phyloP scores from a whole-genome alignment of 352 stramenopile species.

The Thraustochytrium sp. region DNA sequence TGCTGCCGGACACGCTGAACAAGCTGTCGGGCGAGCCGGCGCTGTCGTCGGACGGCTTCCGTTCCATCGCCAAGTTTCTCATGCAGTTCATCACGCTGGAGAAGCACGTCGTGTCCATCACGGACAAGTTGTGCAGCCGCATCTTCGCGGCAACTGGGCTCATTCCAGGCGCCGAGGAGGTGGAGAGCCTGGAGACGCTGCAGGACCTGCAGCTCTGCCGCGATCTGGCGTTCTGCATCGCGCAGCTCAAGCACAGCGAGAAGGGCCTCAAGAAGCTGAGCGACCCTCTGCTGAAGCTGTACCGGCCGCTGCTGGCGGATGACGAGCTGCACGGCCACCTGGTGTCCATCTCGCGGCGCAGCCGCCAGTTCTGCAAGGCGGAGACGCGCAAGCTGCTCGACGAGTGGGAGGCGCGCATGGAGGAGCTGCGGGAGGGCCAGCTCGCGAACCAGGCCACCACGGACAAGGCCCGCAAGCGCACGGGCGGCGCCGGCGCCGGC shows the following conservation, averaged over 20 bases:
- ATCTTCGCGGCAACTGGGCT: slow-evolving; percentile 69
- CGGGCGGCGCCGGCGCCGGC: too few relatives aligned
- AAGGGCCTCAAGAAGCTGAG: slow-evolving; percentile 36
- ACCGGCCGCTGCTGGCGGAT: slow-evolving; percentile 24
- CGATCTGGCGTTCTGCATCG: slow-evolving; percentile 89
- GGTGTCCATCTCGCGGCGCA: background rate
- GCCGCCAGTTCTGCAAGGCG: slow-evolving; percentile 2
- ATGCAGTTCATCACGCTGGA: slow-evolving; percentile 92
- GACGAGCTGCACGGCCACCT: background rate
- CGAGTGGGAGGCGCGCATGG: slow-evolving; percentile 6
- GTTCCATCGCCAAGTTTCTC: slow-evolving; percentile 88
- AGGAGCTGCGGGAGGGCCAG: background rate
- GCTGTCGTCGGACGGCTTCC: slow-evolving; percentile 79
- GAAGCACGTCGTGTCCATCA: slow-evolving; percentile 66
- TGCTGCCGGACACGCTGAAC: slow-evolving; percentile 91
- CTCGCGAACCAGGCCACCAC: slow-evolving; percentile 21
- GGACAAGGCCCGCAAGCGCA: slow-evolving; percentile 1
- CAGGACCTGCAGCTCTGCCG: slow-evolving; percentile 57
- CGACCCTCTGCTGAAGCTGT: slow-evolving; percentile 34
- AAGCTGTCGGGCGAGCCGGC: slow-evolving; percentile 60
- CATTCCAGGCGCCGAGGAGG: slow-evolving; percentile 57
- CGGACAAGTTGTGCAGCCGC: slow-evolving; percentile 88
- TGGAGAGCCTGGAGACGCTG: slow-evolving; percentile 35
- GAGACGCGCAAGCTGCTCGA: background rate
- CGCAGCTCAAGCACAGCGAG: slow-evolving; percentile 47